phyloP scores from a whole-genome alignment of 2,329 filamentous ascomycete genomes.

The Neobulgaria alba region DNA sequence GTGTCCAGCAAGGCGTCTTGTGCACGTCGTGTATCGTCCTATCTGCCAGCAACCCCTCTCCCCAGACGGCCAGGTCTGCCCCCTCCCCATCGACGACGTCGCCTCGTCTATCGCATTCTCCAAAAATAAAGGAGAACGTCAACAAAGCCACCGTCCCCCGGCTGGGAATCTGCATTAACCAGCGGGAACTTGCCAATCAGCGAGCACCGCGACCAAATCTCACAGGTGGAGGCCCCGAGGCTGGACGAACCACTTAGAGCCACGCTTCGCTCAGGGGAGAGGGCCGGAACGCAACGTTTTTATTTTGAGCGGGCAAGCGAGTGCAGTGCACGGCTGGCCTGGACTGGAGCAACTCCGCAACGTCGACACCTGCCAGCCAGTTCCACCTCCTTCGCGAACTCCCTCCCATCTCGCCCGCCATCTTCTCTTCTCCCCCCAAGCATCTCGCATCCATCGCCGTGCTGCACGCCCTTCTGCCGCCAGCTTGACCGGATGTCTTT shows the following conservation, averaged over 20 bases:
- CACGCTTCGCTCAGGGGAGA: neutral
- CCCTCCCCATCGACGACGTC: too few species aligned
- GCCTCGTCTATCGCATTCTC: too few species aligned
- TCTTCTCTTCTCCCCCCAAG: slow-evolving; percentile 4
- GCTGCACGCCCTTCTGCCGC: slow-evolving; percentile 16
- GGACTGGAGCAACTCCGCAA: slow-evolving; percentile 1
- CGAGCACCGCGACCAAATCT: neutral
- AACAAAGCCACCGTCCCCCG: too few species aligned
- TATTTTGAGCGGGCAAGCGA: neutral
- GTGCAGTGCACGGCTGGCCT: neutral
- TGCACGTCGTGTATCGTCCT: too few species aligned
- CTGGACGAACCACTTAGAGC: neutral
- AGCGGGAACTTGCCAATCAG: too few species aligned
- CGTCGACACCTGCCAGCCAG: too few species aligned
- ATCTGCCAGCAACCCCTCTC: too few species aligned
- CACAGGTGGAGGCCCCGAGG: neutral
- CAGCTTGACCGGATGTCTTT: slow-evolving; percentile 22
- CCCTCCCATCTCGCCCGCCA: slow-evolving; percentile 4
- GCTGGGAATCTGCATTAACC: neutral
- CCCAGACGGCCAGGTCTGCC: too few species aligned
- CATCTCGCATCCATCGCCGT: slow-evolving; percentile 8
- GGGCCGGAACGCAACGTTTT: neutral
- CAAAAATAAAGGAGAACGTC: slow-evolving; percentile 1
- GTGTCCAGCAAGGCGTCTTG: too few species aligned
- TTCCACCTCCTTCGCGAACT: slow-evolving; percentile 2